Base-by-base conservation (phyloP, 2,329 filamentous ascomycete species). In the Colletotrichum sp. region DNA sequence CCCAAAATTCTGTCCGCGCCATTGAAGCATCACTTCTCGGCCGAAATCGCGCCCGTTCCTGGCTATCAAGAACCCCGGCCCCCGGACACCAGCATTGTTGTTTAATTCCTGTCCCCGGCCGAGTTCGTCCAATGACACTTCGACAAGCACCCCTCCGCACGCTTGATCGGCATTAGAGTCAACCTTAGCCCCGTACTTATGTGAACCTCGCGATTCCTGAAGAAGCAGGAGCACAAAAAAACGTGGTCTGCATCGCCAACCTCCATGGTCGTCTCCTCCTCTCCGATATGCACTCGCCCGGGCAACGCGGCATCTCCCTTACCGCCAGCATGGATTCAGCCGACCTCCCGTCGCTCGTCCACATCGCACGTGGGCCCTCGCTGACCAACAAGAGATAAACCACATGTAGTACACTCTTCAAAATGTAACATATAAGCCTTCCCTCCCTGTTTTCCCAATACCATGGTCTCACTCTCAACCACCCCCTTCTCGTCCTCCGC, bases 141-240 rank as follows among this genome's bases (percentile, higher is more conserved):
- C 18, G 39, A 52, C 16, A 28, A n/a, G 48, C 43, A 16, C 56
- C 15, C 25, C 56, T 60, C 74, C 22, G 48, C 64, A 36, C 43
- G 56, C 27, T 36, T 16, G 62, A 73, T 62, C 70, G 70, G 32
- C 64, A 43, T 30, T 56, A 43, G 39, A 60, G n/a, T 32, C 28
- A 16, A 48, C 39, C 2, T 72, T 76, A 70, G 70, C 70, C 52
- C 60, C 65, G 66, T 43, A 66, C 60, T 66, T 36, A 27, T 56
- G 66, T 18, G 30, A 71, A 62, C n/a, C 52, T 71, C 60, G 16
- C 71, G 74, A 76, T 74, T 56, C 74, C 74, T 32, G 66, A 76
- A 75, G 25, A 62, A 76, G 74, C 66, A 76, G 74, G 74, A 76
- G 74, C 58, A 9, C 9, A 25, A 9, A 58, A 28, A 30, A 66